phyloP scores from a whole-genome alignment of 257 asterid species.

The Sherardia arvensis region DNA sequence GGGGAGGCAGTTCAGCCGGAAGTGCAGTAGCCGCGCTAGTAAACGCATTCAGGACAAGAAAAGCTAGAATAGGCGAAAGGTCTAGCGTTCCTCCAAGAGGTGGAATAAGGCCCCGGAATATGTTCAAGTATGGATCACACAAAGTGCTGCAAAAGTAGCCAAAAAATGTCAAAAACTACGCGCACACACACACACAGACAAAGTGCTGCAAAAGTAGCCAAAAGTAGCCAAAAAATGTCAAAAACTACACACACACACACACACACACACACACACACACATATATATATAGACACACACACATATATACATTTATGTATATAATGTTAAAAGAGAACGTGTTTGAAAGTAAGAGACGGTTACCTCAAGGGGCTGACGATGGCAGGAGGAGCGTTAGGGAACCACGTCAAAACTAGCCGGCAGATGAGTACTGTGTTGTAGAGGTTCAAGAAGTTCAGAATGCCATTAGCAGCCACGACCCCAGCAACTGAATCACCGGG shows the following conservation, averaged over 20 bases:
- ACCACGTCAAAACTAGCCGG: conserved; percentile 91
- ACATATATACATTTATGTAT: too few species aligned
- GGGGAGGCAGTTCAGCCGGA: conserved; percentile 84
- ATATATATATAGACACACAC: too few species aligned
- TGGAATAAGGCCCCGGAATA: conserved; percentile 90
- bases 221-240: conserved; percentile 17
- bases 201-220: conserved; percentile 73
- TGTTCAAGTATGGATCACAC: conserved; percentile 93
- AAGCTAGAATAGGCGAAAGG: conserved; percentile 77
- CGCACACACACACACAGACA: too few species aligned
- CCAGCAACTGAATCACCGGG: conserved; percentile 89
- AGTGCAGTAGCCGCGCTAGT: conserved; percentile 80
- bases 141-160: conserved; percentile 57
- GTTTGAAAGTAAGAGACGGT: too few species aligned
- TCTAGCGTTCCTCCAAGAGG: conserved; percentile 95
- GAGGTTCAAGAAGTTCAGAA: conserved; percentile 63
- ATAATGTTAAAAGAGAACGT: too few species aligned
- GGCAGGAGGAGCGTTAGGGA: conserved; percentile 85
- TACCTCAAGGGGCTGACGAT: conserved; percentile 80
- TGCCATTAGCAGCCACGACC: conserved; percentile 62
- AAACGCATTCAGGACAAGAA: conserved; percentile 65
- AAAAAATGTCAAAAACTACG: conserved; percentile 16
- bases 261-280: too few species aligned
- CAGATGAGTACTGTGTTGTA: conserved; percentile 67
- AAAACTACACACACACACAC: too few species aligned